Evolutionary conservation across 768 basidiomycete species (phyloP).

Genomic region (Leccinum arenicola): DNA sequence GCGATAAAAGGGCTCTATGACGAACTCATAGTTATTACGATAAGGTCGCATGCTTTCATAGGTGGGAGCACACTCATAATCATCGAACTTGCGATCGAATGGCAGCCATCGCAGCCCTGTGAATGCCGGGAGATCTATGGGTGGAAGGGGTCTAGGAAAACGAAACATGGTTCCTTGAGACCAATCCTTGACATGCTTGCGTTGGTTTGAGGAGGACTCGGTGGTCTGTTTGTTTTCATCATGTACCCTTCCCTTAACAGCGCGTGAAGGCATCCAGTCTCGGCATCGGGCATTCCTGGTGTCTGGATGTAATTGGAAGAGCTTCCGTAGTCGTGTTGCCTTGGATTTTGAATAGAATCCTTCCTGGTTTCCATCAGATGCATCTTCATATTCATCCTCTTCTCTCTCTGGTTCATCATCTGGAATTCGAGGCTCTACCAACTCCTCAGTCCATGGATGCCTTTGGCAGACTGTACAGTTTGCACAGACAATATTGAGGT

Average conservation of each 20-base stretch:
- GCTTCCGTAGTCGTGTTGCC: not conserved
- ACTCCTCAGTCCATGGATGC: not conserved
- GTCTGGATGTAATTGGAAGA: not conserved
- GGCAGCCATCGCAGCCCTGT: not conserved
- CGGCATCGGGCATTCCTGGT: not conserved
- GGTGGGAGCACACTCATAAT: not conserved
- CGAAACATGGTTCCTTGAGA: not conserved
- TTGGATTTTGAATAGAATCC: not conserved
- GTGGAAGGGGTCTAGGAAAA: not conserved
- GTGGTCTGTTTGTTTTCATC: not conserved
- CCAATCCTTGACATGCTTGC: not conserved
- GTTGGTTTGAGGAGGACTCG: not conserved
- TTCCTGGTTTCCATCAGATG: not conserved
- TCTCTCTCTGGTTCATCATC: not conserved
- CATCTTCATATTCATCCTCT: not conserved
- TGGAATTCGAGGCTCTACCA: not conserved
- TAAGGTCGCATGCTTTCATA: constrained; percentile 1
- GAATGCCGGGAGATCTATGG: not conserved
- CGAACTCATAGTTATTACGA: constrained; percentile 1
- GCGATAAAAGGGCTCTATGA: not conserved
- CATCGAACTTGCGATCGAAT: not conserved
- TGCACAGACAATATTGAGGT: not conserved
- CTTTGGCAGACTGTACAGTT: not conserved
- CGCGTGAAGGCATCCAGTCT: not conserved
- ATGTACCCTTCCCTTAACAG: not conserved